Conservation (phyloP, 495 filamentous ascomycete genomes). For the Trypethelium eluteriae region DNA sequence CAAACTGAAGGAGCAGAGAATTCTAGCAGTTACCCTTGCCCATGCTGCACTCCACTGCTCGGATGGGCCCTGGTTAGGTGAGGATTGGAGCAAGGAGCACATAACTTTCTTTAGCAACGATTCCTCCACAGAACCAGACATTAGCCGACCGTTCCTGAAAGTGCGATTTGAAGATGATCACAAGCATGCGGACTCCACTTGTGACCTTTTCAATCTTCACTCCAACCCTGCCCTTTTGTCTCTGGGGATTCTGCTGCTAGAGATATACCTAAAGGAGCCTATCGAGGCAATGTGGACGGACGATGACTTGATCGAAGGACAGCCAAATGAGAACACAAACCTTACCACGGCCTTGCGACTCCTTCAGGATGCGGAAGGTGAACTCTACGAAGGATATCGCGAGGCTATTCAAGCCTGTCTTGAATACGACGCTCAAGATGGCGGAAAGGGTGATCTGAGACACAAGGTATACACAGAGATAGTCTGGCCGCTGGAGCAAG, state of each 20-base stretch:
- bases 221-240: constrained; percentile 12
- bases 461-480: neutral
- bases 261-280: neutral
- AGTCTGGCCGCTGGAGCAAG: neutral
- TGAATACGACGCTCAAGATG: neutral
- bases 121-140: neutral
- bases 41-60: constrained; percentile 10
- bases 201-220: constrained; percentile 6
- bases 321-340: constrained; percentile 16
- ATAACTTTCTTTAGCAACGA: constrained; percentile 16
- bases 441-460: neutral
- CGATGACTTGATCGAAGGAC: constrained; percentile 9
- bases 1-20: constrained; percentile 12
- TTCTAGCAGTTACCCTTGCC: constrained; percentile 13
- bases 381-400: constrained; percentile 7
- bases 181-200: neutral
- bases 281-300: constrained; percentile 14
- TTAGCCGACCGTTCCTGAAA: neutral
- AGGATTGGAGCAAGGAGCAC: constrained; percentile 17
- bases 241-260: constrained; percentile 16
- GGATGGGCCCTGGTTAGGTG: constrained; percentile 12
- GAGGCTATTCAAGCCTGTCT: neutral
- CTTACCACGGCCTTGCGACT: constrained; percentile 11
- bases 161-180: neutral
- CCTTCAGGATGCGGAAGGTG: neutral